Conservation (phyloP, 345 rosid genomes). For the Camelina laxa region DNA sequence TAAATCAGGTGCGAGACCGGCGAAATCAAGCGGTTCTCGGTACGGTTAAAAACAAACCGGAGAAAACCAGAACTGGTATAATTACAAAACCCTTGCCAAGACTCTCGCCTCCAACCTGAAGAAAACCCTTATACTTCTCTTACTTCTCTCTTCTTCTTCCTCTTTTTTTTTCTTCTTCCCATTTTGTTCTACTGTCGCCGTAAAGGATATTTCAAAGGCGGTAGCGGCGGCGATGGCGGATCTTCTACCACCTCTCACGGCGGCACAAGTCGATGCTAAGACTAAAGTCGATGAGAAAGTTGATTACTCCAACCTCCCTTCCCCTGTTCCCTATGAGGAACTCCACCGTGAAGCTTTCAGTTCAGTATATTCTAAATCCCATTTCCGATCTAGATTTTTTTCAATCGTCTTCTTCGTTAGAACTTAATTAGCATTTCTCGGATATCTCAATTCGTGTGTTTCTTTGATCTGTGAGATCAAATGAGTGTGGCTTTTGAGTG, state of each 20-base stretch:
- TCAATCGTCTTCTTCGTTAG: neutral
- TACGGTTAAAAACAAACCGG: slow-evolving; percentile 38
- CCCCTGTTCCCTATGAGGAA: slow-evolving; percentile 93
- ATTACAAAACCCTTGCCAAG: slow-evolving; percentile 40
- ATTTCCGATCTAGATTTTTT: slow-evolving; percentile 11
- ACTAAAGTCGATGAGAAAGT: slow-evolving; percentile 56
- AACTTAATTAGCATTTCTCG: neutral
- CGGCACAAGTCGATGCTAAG: slow-evolving; percentile 45
- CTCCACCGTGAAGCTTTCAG: slow-evolving; percentile 92
- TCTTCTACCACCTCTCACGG: slow-evolving; percentile 48
- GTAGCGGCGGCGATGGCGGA: slow-evolving; percentile 60
- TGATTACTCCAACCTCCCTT: slow-evolving; percentile 78
- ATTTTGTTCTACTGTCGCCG: slow-evolving; percentile 36
- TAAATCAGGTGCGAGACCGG: slow-evolving; percentile 3
- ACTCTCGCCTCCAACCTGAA: slow-evolving; percentile 13
- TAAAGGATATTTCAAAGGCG: slow-evolving; percentile 19
- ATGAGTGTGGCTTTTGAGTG: slow-evolving; percentile 12
- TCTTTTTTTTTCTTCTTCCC: neutral
- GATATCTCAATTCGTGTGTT: slow-evolving; percentile 7
- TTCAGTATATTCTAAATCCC: slow-evolving; percentile 43
- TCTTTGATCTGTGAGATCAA: slow-evolving; percentile 26
- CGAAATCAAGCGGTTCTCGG: slow-evolving; percentile 5
- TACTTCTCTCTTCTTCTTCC: neutral
- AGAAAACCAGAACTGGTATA: slow-evolving; percentile 7
- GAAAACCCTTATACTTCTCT: slow-evolving; percentile 29